Evolutionary conservation across 1,284 basidiomycete genomes (phyloP), one percentile per base, ranked within the genome.

Genomic region (Porogramme epimiltina): DNA sequence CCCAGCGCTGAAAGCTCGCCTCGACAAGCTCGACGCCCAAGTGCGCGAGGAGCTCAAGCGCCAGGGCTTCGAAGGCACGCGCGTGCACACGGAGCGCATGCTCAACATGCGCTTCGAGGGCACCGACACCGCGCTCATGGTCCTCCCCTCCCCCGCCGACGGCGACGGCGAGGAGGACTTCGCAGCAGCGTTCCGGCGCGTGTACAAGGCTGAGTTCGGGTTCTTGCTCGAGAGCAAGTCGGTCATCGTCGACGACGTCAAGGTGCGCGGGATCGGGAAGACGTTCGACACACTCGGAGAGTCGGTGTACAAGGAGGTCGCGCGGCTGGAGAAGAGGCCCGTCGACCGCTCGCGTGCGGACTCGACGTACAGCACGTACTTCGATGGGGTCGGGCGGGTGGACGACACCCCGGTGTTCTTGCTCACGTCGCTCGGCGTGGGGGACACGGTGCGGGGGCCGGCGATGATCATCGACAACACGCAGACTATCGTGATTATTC

Each of bases 21-120:
- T 95, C 3, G 84, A 93, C 62, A 80, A 75, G 53, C 75, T 95
- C 50, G 81, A 83, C 2, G 62, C 67, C 0, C 77, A 82, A n/a
- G 91, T 93, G 2, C 73, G 68, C 34, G 65, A 67, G 1, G 92
- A 92, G 63, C 77, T 98, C 19, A 66, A 72, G 49, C 76, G 75
- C 22, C 93, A 97, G 66, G 95, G 95, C 1, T 97, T 98, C 68
- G 77, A 82, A 56, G 80, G 73, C 6, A 75, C 81, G 3, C 80
- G 85, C 23, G 82, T 97, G 47, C 73, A 79, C 42, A 70, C 89
- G 1, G 94, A 98, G 67, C 80, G 88, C 19, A 84, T 91, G 80
- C 76, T 97, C 44, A 95, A 98, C 66, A 92, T 95, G 90, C 83
- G 94, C 36, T 95, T 93, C 63, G 88, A 94, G 45, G 91, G 93